Evolutionary conservation across 257 asterid species (phyloP).

Genomic region (Ilex asprella): DNA sequence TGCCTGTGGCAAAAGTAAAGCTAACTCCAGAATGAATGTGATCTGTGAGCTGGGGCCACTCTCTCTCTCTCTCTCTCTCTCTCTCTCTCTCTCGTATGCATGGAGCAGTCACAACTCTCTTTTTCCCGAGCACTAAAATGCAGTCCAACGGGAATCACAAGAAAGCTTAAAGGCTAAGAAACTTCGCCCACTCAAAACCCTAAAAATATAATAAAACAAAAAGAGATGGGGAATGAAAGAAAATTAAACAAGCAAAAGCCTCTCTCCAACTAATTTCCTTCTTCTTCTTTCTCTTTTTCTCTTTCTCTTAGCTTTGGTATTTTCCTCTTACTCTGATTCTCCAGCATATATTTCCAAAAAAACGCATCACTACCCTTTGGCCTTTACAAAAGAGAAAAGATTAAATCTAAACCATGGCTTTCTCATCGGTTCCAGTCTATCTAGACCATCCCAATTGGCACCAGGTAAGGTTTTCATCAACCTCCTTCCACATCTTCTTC

Average conservation of each 20-base stretch:
- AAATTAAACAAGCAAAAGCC: slow-evolving; percentile 8
- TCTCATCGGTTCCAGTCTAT: slow-evolving; percentile 47
- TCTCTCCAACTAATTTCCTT: slow-evolving; percentile 10
- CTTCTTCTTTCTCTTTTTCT: not conserved
- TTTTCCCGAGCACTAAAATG: slow-evolving; percentile 25
- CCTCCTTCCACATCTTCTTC: slow-evolving; percentile 11
- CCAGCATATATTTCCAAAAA: slow-evolving; percentile 40
- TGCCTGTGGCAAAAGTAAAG: no score
- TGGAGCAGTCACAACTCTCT: slow-evolving; percentile 24
- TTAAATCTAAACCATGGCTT: slow-evolving; percentile 31
- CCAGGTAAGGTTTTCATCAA: slow-evolving; percentile 28
- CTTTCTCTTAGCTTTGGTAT: slow-evolving; percentile 26
- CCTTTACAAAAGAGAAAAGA: slow-evolving; percentile 35
- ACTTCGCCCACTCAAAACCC: slow-evolving; percentile 35
- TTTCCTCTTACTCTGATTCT: slow-evolving; percentile 25
- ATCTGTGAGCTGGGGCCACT: no score
- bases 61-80: not conserved
- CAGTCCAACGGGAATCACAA: slow-evolving; percentile 8
- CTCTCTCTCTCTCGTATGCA: slow-evolving; percentile 17
- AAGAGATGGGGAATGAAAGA: slow-evolving; percentile 14
- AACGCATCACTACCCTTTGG: slow-evolving; percentile 10
- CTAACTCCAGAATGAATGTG: no score
- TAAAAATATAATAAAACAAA: slow-evolving; percentile 23
- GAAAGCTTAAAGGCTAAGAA: slow-evolving; percentile 40
- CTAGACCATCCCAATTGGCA: slow-evolving; percentile 51